phyloP scores from a whole-genome alignment of 306 rosid genomes.

The Acacia crassicarpa region DNA sequence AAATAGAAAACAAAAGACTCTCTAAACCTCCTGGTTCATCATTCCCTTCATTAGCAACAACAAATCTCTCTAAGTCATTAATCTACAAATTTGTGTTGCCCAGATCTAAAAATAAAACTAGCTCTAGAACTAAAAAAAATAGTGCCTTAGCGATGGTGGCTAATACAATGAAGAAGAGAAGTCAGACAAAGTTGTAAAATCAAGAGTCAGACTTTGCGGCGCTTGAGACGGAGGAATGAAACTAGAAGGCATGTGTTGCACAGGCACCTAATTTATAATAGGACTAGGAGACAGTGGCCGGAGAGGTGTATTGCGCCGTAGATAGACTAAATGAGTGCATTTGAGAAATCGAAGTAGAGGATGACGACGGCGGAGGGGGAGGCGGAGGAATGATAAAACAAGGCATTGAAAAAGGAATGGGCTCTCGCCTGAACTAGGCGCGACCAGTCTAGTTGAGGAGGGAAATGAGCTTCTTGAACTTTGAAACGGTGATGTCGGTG shows the following conservation, averaged over 20 bases:
- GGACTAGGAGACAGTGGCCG: conserved; percentile 3
- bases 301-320: conserved; percentile 38
- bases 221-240: conserved; percentile 40
- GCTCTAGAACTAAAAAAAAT: too few species aligned
- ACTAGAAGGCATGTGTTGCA: conserved; percentile 30
- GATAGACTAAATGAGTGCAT: conserved; percentile 19
- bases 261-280: background rate
- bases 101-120: too few species aligned
- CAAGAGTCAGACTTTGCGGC: conserved; percentile 68
- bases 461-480: conserved; percentile 60
- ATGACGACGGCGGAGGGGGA: background rate
- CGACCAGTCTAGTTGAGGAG: conserved; percentile 78
- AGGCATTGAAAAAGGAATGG: conserved; percentile 31
- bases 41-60: too few species aligned
- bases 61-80: too few species aligned
- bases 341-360: conserved; percentile 26
- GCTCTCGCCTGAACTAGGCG: conserved; percentile 94
- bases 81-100: too few species aligned
- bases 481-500: conserved; percentile 54
- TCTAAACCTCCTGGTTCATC: too few species aligned
- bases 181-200: conserved; percentile 44
- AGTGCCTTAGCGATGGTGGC: too few species aligned
- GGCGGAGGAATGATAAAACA: conserved; percentile 27
- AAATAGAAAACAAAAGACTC: too few species aligned
- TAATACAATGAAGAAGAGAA: too few species aligned